Base-by-base conservation (phyloP, 306 rosid genomes). In the Carpinus viminea region DNA sequence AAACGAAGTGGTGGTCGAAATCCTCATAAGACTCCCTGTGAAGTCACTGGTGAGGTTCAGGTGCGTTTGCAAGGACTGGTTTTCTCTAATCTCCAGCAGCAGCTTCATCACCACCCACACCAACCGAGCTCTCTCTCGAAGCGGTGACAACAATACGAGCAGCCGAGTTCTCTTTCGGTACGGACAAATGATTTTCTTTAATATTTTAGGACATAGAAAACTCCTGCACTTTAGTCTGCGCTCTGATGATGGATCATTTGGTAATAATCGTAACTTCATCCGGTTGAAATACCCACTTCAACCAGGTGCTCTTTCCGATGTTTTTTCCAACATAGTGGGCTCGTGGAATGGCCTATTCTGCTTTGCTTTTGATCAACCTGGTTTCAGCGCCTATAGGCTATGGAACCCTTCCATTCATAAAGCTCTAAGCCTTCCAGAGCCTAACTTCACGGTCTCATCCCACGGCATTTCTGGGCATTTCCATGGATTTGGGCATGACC, bases 401-500 rank as follows among this genome's bases (percentile, higher is more conserved):
- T 73, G 78, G 78, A 73, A 79, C 59, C 83, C 83, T 4, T 73
- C 56, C 10, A 64, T 79, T 12, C 17, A n/a, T 38, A 73, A 41
- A 72, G 28, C 8, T 41, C 17, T 73, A 8, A 47, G 11, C 1
- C 24, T 79, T 43, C 56, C 59, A 5, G 64, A 53, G 12, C 83
- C 75, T 31, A 28, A 7, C 3, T 18, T 18, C 11, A 11, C 69
- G 2, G 4, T 15, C 45, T 38, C 73, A 6, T 34, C 47, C 9
- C 0, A 12, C 57, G 4, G 7, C 7, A 12, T 3, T 15, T 28
- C 8, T 5, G 7, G 16, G 20, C n/a, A 21, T 41, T 62, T 12
- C 52, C n/a, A 61, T 62, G 74, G 83, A 8, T 74, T 80, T 31
- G 83, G 83, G 26, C 54, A 24, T 66, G 79, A 80, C 17, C 43